Base-by-base conservation (phyloP, 2,329 filamentous ascomycete genomes). In the Rhexocercosporidium sp. region DNA sequence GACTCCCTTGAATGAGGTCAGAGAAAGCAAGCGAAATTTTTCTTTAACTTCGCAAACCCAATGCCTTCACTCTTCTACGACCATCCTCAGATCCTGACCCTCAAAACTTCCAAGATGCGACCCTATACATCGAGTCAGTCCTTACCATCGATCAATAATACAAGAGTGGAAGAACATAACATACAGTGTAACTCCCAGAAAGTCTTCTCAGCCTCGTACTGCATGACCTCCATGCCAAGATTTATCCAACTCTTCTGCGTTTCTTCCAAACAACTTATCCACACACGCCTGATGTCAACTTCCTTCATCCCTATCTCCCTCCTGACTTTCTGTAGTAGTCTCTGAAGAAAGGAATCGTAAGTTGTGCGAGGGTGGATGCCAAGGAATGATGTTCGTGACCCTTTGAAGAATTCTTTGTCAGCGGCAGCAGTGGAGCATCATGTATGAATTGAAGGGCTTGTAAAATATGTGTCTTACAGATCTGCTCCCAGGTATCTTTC, bases 401-500 rank as follows among this genome's bases (percentile, higher is more conserved):
- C 49, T 53, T 3, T n/a, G 20, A 6, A 47, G 44, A 14, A 6
- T 18, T 18, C 18, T 2, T 1, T 11, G 20, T 53, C 49, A 16
- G 14, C 5, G n/a, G n/a, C n/a, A n/a, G n/a, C n/a, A n/a, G n/a
- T 16, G 27, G 27, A 22, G 5, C 5, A 18, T n/a, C 14, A 53
- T 11, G n/a, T 11, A 53, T 3, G 27, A 16, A 3, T 25, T n/a
- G n/a, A 3, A 16, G 22, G 22, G 22, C 14, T 37, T 37, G 27
- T 4, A 14, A 22, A 53, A 25, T 53, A 29, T 25, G 22, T 25
- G 22, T 29, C 49, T 25, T 20, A 53, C 49, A 53, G 14, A 53
- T 22, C 22, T 53, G 49, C 22, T 53, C 49, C 49, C 49, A 53
- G 27, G 49, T 53, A 53, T 53, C 49, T 22, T 53, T 53, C 49